Conservation (phyloP, 805 yeast genomes). For the Candida ovalis region DNA sequence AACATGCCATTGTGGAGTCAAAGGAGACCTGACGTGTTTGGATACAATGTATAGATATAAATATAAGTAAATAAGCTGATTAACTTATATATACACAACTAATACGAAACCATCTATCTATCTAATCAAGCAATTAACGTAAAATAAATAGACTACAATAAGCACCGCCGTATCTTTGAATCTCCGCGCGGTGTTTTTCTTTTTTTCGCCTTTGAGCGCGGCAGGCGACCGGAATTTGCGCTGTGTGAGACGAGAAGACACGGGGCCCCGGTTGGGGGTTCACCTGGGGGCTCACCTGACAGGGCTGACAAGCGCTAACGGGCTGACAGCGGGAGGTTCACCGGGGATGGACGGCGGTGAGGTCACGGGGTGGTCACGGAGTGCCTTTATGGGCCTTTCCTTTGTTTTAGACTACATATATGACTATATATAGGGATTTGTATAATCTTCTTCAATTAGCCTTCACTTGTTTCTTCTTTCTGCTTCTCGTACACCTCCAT, state of each 20-base stretch:
- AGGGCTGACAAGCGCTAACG: too few relatives aligned
- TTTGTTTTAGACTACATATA: neutral
- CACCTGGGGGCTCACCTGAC: too few relatives aligned
- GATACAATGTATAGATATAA: slow-evolving; percentile 31
- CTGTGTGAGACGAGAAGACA: too few relatives aligned
- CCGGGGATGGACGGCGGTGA: neutral
- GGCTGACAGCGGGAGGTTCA: too few relatives aligned
- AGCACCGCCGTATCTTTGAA: neutral
- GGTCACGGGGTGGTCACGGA: neutral
- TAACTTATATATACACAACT: too few relatives aligned
- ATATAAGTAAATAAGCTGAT: neutral
- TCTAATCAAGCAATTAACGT: too few relatives aligned
- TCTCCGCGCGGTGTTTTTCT: slow-evolving; percentile 1
- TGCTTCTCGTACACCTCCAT: neutral
- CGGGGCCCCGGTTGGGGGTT: too few relatives aligned
- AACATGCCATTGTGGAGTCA: slow-evolving; percentile 80
- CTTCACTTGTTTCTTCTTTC: neutral
- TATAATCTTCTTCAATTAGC: neutral
- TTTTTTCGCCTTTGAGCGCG: neutral
- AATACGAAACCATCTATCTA: too few relatives aligned
- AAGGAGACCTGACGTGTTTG: slow-evolving; percentile 59
- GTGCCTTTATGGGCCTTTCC: neutral
- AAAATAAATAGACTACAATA: neutral
- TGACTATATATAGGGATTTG: neutral
- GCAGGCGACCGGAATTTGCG: neutral